A percentile compares a stretch with the other conserved stretches of the same genome.
Conservation (phyloP, 164 flowering plant genomes). For the Chloranthus sessilifolius region DNA sequence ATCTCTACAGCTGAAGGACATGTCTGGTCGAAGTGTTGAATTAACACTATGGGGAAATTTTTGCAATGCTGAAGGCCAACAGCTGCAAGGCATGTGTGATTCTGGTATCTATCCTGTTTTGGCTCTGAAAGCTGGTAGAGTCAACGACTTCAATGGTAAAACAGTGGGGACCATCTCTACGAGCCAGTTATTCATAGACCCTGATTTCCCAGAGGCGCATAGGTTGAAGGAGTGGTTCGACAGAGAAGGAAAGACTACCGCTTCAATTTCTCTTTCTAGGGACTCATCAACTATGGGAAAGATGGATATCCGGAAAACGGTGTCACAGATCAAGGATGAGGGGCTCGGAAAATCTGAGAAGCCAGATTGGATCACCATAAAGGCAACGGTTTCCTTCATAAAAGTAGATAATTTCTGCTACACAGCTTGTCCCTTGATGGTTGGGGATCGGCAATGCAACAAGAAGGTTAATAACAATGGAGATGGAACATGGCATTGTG, state of each 20-base stretch:
- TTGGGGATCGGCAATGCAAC: conserved; percentile 83
- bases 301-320: conserved; percentile 62
- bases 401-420: conserved; percentile 84
- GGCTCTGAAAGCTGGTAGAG: conserved; percentile 82
- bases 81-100: conserved; percentile 69
- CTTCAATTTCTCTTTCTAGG: conserved; percentile 63
- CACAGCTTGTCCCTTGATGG: conserved; percentile 80
- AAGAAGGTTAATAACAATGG: conserved; percentile 92
- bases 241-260: conserved; percentile 52
- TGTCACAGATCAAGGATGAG: conserved; percentile 91
- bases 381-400: conserved; percentile 53
- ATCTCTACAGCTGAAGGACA: conserved; percentile 78
- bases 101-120: conserved; percentile 75
- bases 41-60: conserved; percentile 88
- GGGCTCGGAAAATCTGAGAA: conserved; percentile 87
- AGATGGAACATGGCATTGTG: conserved; percentile 93
- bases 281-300: conserved; percentile 39
- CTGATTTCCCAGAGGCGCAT: conserved; percentile 72
- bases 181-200: conserved; percentile 72
- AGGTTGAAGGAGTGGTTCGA: conserved; percentile 69
- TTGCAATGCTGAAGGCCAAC: conserved; percentile 84
- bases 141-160: conserved; percentile 87
- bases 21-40: conserved; percentile 93
- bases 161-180: conserved; percentile 65
- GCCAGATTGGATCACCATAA: conserved; percentile 90